These are phyloP conservation scores for Inosperma sp. DNA, from an alignment of 768 basidiomycete genomes.

Conservation along the genomic window DNA sequence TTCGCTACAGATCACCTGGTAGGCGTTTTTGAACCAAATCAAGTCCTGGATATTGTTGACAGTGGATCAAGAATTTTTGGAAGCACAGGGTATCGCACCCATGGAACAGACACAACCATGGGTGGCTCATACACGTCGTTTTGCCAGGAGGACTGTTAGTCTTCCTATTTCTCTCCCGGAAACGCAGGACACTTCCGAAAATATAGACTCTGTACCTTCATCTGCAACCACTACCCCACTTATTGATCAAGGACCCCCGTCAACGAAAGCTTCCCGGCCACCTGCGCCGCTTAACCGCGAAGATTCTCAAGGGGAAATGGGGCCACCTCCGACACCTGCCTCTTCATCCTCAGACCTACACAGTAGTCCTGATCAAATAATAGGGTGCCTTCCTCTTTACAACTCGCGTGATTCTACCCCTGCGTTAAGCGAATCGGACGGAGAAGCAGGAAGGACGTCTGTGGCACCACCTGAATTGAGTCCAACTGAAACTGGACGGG, in stretches of 20 bases:
- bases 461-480: neutral
- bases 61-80: constrained; percentile 43
- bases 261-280: neutral
- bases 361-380: constrained; percentile 6
- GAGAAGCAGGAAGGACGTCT: neutral
- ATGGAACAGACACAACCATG: constrained; percentile 22
- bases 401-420: constrained; percentile 4
- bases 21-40: constrained; percentile 9
- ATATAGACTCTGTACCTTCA: neutral
- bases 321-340: neutral
- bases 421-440: constrained; percentile 1
- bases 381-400: constrained; percentile 2
- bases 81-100: constrained; percentile 47
- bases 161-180: constrained; percentile 26
- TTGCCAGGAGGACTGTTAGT: constrained; percentile 39
- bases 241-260: neutral
- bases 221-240: constrained; percentile 6
- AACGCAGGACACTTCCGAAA: constrained; percentile 8
- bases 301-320: constrained; percentile 5
- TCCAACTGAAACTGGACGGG: constrained; percentile 4
- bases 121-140: constrained; percentile 17
- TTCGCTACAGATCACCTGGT: constrained; percentile 60
- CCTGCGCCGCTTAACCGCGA: neutral
- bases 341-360: constrained; percentile 7
- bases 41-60: neutral